Percentiles rank a stretch among this genome's conserved stretches.
Evolutionary conservation across 2,329 filamentous ascomycete species (phyloP).

Genomic region (Aureobasidium uvarum): DNA sequence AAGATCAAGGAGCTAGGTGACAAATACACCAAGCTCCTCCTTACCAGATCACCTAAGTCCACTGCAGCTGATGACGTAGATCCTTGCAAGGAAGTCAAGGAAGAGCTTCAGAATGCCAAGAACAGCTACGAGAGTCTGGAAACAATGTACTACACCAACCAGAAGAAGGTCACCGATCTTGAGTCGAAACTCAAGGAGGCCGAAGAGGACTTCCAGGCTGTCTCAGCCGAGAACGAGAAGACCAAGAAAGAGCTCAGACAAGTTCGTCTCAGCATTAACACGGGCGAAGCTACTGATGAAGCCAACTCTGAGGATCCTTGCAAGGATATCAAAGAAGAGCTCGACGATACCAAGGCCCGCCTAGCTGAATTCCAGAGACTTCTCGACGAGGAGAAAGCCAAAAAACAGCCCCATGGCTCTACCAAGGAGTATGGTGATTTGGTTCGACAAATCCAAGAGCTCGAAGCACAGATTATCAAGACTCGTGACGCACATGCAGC

Average conservation of each 20-base stretch:
- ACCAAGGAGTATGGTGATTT: not conserved
- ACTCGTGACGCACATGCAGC: not conserved
- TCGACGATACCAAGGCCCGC: not conserved
- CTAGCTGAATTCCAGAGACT: not conserved
- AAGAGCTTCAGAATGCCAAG: not conserved
- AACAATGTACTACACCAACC: no score
- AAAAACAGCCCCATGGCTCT: not conserved
- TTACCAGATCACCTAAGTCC: not conserved
- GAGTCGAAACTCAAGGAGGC: not conserved
- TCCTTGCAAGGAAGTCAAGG: slow-evolving; percentile 5
- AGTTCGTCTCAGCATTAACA: not conserved
- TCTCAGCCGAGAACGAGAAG: not conserved
- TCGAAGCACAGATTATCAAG: not conserved
- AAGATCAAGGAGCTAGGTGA: not conserved
- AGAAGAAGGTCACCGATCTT: no score
- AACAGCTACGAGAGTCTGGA: no score
- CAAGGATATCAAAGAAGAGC: not conserved
- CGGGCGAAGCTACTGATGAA: not conserved
- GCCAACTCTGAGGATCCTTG: not conserved
- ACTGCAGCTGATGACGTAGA: not conserved
- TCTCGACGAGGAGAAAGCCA: not conserved
- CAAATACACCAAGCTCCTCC: not conserved
- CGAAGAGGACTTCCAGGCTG: not conserved
- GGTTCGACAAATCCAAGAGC: not conserved
- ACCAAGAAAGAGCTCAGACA: not conserved